A percentile compares a stretch with the other conserved stretches of the same genome.
phyloP scores from a whole-genome alignment of 306 rosid genomes.

The Quercus mongolica region DNA sequence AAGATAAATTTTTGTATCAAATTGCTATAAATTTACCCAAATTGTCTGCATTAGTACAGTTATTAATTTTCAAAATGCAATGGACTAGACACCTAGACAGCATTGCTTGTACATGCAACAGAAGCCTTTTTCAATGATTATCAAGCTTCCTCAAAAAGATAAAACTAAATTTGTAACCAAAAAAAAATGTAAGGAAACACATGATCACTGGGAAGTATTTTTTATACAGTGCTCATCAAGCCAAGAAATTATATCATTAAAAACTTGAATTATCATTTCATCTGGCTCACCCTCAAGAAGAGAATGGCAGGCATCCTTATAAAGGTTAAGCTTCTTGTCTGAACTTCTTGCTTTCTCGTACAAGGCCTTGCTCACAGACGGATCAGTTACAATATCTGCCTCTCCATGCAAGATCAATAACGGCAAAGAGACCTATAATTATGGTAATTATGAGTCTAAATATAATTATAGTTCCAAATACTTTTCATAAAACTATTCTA shows the following conservation, averaged over 20 bases:
- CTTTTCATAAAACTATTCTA: not conserved
- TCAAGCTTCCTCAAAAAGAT: not conserved
- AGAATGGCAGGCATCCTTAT: constrained; percentile 71
- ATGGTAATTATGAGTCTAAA: constrained; percentile 4
- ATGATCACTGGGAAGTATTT: constrained; percentile 5
- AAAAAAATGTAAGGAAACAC: constrained; percentile 1
- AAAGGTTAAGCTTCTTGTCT: constrained; percentile 72
- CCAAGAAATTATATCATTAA: constrained; percentile 73
- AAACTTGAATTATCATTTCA: constrained; percentile 53
- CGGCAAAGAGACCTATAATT: constrained; percentile 72
- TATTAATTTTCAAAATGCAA: constrained; percentile 1
- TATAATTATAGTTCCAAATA: not conserved
- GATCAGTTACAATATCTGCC: constrained; percentile 84
- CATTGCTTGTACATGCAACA: not conserved
- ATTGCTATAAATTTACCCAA: not conserved
- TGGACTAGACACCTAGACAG: not conserved
- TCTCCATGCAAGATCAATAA: constrained; percentile 85
- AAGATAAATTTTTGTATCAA: not conserved
- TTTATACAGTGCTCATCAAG: constrained; percentile 49
- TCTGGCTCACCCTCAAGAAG: constrained; percentile 98
- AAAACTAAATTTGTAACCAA: not conserved
- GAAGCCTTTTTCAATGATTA: constrained; percentile 7
- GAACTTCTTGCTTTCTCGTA: constrained; percentile 70
- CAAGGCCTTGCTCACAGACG: constrained; percentile 83
- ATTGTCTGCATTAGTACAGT: not conserved